Evolutionary conservation across 768 basidiomycete genomes (phyloP).

Genomic region (Daedalea quercina): DNA sequence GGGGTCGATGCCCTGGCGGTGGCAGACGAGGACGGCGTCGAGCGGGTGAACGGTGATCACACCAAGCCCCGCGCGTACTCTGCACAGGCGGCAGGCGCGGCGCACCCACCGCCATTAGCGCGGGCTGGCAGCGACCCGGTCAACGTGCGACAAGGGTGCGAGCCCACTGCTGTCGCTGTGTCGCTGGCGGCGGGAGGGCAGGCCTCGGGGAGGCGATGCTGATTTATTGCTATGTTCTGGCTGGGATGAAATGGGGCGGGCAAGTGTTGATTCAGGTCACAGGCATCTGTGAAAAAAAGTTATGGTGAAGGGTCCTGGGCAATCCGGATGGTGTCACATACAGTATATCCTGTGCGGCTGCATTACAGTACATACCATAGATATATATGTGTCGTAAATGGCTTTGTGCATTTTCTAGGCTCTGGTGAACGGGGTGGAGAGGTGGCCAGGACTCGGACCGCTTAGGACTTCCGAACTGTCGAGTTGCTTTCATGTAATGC

Average conservation of each 20-base stretch:
- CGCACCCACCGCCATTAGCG: not conserved
- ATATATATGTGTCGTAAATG: no score
- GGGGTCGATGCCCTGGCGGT: constrained; percentile 2
- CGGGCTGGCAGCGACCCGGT: not conserved
- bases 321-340: not conserved
- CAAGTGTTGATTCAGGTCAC: not conserved
- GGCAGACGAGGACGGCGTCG: not conserved
- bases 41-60: not conserved
- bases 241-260: not conserved
- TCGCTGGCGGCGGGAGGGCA: not conserved
- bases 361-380: no score
- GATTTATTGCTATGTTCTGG: not conserved
- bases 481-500: no score
- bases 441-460: no score
- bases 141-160: not conserved
- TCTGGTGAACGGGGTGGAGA: no score
- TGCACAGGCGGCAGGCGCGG: constrained; percentile 1
- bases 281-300: not conserved
- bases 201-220: not conserved
- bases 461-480: no score
- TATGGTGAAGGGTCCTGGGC: not conserved
- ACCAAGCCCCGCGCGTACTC: constrained; percentile 2
- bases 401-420: no score
- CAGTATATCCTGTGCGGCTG: no score
- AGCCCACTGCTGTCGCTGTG: not conserved